Conservation (phyloP, 1,284 basidiomycete genomes). For the Cronartium quercuum region DNA sequence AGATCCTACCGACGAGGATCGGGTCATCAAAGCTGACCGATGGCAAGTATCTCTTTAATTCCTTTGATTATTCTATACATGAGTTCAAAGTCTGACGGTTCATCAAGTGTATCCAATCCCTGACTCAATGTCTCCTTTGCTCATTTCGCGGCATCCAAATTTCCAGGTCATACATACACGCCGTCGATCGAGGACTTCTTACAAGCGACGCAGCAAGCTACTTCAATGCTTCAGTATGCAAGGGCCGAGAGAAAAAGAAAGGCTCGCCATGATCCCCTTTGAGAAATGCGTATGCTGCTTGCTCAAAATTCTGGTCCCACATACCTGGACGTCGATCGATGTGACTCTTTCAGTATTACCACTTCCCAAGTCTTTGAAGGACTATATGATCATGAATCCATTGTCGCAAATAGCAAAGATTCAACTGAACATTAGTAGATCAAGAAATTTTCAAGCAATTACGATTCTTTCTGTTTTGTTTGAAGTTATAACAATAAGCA, state of each 20-base stretch:
- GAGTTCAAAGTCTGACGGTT: background rate
- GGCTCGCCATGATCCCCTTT: background rate
- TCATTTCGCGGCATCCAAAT: background rate
- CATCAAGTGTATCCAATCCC: background rate
- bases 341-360: too few species aligned
- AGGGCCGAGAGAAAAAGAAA: conserved; percentile 39
- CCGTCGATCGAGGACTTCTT: conserved; percentile 57
- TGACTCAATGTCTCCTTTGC: background rate
- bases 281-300: too few species aligned
- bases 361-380: too few species aligned
- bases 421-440: too few species aligned
- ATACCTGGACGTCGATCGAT: too few species aligned
- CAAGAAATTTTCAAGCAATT: too few species aligned
- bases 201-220: conserved; percentile 59
- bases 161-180: conserved; percentile 66
- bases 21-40: background rate
- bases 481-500: too few species aligned
- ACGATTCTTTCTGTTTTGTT: too few species aligned
- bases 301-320: too few species aligned
- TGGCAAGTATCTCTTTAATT: background rate
- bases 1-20: conserved; percentile 9
- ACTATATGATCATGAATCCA: too few species aligned
- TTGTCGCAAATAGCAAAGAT: too few species aligned
- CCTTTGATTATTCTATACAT: background rate
- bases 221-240: conserved; percentile 60